phyloP scores from a whole-genome alignment of 169 alveolate species.

The Plasmodium knowlesi region DNA sequence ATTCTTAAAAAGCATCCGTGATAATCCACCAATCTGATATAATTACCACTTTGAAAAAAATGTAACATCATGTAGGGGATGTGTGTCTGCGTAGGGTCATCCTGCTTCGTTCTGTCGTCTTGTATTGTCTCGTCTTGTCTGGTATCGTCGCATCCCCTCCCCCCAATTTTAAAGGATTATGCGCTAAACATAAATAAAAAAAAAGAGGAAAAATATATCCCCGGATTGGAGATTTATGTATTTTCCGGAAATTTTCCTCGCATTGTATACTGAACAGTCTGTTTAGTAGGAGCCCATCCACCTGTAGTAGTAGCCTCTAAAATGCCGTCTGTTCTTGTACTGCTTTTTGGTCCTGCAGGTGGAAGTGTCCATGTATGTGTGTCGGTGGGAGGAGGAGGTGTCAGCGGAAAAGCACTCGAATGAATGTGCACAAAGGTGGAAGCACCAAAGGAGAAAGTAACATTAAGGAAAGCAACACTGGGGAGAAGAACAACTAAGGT shows the following conservation, averaged over 20 bases:
- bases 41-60: neutral
- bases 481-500: neutral
- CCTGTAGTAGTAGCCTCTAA: conserved; percentile 60
- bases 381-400: neutral
- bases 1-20: neutral
- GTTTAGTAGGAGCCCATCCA: conserved; percentile 73
- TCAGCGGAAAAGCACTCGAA: neutral
- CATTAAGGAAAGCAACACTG: neutral
- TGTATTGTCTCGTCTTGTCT: too few relatives aligned
- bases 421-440: neutral
- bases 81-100: neutral
- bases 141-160: neutral
- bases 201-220: neutral
- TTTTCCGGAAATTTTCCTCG: neutral
- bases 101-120: neutral
- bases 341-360: conserved; percentile 63
- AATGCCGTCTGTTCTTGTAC: conserved; percentile 69
- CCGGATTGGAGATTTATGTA: neutral
- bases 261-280: neutral
- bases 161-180: neutral
- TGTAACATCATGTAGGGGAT: neutral
- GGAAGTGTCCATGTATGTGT: neutral
- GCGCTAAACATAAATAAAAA: neutral
- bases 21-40: neutral
- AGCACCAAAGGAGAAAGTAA: too few relatives aligned